A percentile compares a stretch with the other conserved stretches of the same genome.
phyloP scores from a whole-genome alignment of 306 rosid genomes.

The Cicer pinnatifidum region DNA sequence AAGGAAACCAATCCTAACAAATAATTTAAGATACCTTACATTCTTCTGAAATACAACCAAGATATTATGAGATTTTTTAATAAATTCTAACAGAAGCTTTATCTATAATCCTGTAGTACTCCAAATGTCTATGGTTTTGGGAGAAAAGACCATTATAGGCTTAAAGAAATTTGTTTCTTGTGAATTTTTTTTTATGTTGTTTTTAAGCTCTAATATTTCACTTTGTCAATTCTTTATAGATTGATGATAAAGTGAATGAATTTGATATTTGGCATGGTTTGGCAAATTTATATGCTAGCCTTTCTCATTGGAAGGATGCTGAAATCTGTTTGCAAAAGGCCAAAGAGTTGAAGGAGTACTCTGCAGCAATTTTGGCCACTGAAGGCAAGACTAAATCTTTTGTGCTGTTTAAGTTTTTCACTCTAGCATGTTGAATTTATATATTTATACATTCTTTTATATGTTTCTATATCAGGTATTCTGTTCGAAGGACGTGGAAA shows the following conservation, averaged over 20 bases:
- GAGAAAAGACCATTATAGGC: too few relatives aligned
- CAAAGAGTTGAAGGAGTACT: constrained; percentile 65
- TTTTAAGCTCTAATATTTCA: not conserved
- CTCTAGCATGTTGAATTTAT: constrained; percentile 22
- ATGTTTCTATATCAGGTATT: constrained; percentile 58
- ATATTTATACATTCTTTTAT: constrained; percentile 17
- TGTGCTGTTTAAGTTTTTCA: constrained; percentile 34
- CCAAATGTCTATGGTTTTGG: too few relatives aligned
- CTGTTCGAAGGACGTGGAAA: constrained; percentile 68
- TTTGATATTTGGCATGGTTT: constrained; percentile 94
- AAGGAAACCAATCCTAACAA: too few relatives aligned
- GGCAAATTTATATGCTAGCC: constrained; percentile 84
- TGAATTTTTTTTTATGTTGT: not conserved
- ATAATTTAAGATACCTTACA: too few relatives aligned
- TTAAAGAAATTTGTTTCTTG: too few relatives aligned
- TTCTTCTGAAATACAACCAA: too few relatives aligned
- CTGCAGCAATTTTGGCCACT: constrained; percentile 59
- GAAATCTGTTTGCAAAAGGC: constrained; percentile 90
- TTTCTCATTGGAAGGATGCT: constrained; percentile 92
- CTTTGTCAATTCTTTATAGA: constrained; percentile 55
- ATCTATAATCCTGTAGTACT: too few relatives aligned
- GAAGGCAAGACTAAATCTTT: constrained; percentile 68
- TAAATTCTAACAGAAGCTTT: too few relatives aligned
- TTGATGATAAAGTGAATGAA: constrained; percentile 71
- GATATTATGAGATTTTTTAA: too few relatives aligned